Evolutionary conservation across 192 early-diverging fungal genomes (phyloP).

Genomic region (Piromyces sp.): DNA sequence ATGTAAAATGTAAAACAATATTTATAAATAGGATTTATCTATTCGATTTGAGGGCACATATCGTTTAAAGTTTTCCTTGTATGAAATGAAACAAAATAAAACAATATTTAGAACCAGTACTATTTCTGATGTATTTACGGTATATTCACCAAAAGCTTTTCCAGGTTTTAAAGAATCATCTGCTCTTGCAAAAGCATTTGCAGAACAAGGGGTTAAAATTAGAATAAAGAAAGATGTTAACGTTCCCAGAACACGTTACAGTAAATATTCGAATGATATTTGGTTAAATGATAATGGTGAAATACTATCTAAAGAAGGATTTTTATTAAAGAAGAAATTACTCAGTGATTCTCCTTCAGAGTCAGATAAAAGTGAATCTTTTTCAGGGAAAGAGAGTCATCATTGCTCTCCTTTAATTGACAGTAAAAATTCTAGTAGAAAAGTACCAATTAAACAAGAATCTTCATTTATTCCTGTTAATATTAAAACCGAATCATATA

Average conservation of each 20-base stretch:
- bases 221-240: not conserved
- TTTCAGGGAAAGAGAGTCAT: too few relatives aligned
- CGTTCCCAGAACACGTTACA: not conserved
- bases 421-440: too few relatives aligned
- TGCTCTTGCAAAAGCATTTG: not conserved
- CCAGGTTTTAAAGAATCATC: not conserved
- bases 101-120: not conserved
- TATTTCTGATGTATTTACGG: not conserved
- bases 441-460: too few relatives aligned
- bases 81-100: not conserved
- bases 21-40: not conserved
- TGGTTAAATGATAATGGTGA: not conserved
- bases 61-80: not conserved
- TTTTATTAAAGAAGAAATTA: not conserved
- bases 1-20: too few relatives aligned
- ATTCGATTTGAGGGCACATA: not conserved
- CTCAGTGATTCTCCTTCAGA: too few relatives aligned
- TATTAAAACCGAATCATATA: too few relatives aligned
- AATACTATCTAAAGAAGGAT: not conserved
- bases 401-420: too few relatives aligned
- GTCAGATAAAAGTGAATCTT: too few relatives aligned
- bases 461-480: too few relatives aligned
- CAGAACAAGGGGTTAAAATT: not conserved
- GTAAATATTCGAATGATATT: not conserved
- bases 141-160: not conserved